phyloP scores from a whole-genome alignment of 106 monocot genomes.

The Platanthera guangdongensis region DNA sequence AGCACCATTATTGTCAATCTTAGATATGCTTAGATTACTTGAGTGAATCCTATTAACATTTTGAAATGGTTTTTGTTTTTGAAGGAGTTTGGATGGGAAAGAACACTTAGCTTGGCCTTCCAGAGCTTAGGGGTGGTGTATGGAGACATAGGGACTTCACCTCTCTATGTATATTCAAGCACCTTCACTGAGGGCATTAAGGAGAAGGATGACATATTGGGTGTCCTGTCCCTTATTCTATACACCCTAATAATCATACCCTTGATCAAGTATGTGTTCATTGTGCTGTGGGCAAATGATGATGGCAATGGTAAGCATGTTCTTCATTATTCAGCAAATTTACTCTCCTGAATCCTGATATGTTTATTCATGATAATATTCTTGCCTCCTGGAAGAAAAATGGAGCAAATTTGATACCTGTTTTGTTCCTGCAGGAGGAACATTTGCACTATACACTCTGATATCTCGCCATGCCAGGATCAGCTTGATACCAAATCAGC shows the following conservation, averaged over 20 bases:
- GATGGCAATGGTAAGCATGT: constrained; percentile 35
- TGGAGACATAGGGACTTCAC: constrained; percentile 66
- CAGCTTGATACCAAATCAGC: constrained; percentile 57
- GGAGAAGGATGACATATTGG: constrained; percentile 47
- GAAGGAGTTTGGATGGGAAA: constrained; percentile 19
- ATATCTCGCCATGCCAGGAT: constrained; percentile 65
- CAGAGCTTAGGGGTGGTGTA: constrained; percentile 62
- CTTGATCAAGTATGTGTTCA: constrained; percentile 42
- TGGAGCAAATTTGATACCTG: neutral
- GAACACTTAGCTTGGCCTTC: constrained; percentile 40
- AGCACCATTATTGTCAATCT: neutral
- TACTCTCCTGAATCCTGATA: neutral
- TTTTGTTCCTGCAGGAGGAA: constrained; percentile 47
- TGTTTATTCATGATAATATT: neutral
- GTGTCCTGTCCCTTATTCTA: constrained; percentile 53
- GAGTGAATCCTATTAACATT: neutral
- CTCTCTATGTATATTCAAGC: constrained; percentile 50
- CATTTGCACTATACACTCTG: constrained; percentile 80
- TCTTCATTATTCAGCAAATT: neutral
- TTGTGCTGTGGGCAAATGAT: constrained; percentile 56
- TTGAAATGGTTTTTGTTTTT: neutral
- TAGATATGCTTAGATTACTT: neutral
- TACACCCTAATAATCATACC: constrained; percentile 50
- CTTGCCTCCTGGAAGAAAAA: neutral
- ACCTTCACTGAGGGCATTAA: constrained; percentile 43